Conservation (phyloP, 2,329 filamentous ascomycete species). For the Monosporascus cannonballus region DNA sequence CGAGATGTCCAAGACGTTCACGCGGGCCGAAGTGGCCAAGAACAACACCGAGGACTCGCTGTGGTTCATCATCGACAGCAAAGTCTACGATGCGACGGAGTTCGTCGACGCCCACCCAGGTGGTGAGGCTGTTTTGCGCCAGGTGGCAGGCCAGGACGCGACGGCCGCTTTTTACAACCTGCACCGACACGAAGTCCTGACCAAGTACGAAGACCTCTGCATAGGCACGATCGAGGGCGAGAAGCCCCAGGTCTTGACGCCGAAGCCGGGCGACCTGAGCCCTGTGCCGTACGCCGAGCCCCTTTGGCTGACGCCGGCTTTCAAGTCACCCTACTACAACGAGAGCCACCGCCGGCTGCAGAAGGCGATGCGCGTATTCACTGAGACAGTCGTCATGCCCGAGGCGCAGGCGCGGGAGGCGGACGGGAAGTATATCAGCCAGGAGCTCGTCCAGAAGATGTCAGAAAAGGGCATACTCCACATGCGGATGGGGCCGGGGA, state of each 20-base stretch:
- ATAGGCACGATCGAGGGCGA: constrained; percentile 73
- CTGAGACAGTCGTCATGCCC: constrained; percentile 62
- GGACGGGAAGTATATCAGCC: constrained; percentile 64
- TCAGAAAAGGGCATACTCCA: constrained; percentile 67
- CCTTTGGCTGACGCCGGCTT: constrained; percentile 71
- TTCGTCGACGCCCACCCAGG: constrained; percentile 83
- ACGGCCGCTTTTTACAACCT: constrained; percentile 87
- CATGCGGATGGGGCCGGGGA: constrained; percentile 78
- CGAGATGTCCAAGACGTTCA: constrained; percentile 41
- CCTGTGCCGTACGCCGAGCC: constrained; percentile 80
- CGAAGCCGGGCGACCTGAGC: constrained; percentile 65
- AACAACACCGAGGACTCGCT: constrained; percentile 71
- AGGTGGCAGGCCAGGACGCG: constrained; percentile 76
- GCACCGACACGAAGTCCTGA: constrained; percentile 81
- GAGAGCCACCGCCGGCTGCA: constrained; percentile 66
- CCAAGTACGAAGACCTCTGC: constrained; percentile 69
- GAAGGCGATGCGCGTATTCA: constrained; percentile 65
- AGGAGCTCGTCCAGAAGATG: constrained; percentile 73
- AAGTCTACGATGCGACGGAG: constrained; percentile 80
- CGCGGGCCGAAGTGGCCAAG: constrained; percentile 62
- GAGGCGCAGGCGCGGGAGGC: constrained; percentile 73
- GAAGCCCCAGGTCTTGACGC: constrained; percentile 65
- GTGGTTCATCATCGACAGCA: constrained; percentile 82
- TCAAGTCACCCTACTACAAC: constrained; percentile 75
- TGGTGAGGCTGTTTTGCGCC: constrained; percentile 70